Percentiles rank a stretch among this genome's conserved stretches.
Evolutionary conservation across 1,139 yeast genomes (phyloP).

Genomic region (Pneumocystis jirovecii): DNA sequence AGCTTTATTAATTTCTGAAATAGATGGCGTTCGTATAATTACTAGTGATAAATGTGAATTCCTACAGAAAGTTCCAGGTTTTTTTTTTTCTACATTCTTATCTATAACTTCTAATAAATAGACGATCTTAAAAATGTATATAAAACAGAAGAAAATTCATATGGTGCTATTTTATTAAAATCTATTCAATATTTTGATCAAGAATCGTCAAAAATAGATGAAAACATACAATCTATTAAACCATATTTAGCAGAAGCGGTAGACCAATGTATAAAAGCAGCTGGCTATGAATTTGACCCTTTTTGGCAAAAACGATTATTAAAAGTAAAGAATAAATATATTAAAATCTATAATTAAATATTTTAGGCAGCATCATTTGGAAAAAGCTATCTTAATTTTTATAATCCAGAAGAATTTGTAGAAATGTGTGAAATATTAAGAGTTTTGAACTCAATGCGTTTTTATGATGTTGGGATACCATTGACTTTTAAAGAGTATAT

Average conservation of each 20-base stretch:
- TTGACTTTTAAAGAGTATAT: slow-evolving; percentile 43
- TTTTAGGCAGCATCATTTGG: slow-evolving; percentile 66
- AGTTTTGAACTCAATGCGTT: slow-evolving; percentile 54
- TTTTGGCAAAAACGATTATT: slow-evolving; percentile 67
- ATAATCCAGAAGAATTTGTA: slow-evolving; percentile 41
- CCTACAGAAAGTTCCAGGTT: slow-evolving; percentile 44
- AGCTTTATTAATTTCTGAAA: slow-evolving; percentile 28
- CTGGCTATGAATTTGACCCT: slow-evolving; percentile 61
- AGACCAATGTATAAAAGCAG: slow-evolving; percentile 55
- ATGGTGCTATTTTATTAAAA: slow-evolving; percentile 70
- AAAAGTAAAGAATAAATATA: slow-evolving; percentile 18
- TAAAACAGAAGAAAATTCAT: slow-evolving; percentile 67
- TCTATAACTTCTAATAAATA: not conserved
- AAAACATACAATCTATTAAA: slow-evolving; percentile 50
- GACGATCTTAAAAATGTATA: slow-evolving; percentile 45
- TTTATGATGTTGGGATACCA: slow-evolving; percentile 50
- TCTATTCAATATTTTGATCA: slow-evolving; percentile 57
- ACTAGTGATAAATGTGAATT: slow-evolving; percentile 47
- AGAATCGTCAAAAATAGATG: slow-evolving; percentile 73
- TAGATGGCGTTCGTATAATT: slow-evolving; percentile 59
- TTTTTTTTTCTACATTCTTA: not conserved
- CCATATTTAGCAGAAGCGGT: slow-evolving; percentile 47
- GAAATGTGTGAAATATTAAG: slow-evolving; percentile 44
- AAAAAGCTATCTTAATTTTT: slow-evolving; percentile 46
- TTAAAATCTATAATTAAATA: not conserved